These are phyloP conservation scores for Phytophthora pistaciae DNA, from an alignment of 352 stramenopile species.

Conservation along the genomic window DNA sequence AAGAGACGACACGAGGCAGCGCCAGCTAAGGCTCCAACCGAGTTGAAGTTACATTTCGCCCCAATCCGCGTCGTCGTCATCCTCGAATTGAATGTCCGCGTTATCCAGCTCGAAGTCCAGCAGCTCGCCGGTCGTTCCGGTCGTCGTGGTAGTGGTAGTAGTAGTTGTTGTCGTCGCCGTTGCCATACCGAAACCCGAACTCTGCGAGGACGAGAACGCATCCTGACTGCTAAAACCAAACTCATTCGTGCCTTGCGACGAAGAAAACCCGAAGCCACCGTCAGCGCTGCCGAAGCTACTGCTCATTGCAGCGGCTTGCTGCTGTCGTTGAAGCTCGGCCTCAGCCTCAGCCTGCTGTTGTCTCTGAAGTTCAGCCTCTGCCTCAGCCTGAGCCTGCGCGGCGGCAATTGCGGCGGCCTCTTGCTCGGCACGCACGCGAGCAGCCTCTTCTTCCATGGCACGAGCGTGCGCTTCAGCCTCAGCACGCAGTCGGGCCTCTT, in stretches of 20 bases:
- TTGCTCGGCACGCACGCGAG: slow-evolving; percentile 35
- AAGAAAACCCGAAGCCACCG: slow-evolving; percentile 28
- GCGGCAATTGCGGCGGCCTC: slow-evolving; percentile 4
- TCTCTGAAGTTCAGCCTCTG: slow-evolving; percentile 38
- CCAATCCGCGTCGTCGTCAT: slow-evolving; percentile 87
- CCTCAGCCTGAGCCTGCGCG: slow-evolving; percentile 28
- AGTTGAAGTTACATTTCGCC: slow-evolving; percentile 72
- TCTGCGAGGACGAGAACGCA: slow-evolving; percentile 37
- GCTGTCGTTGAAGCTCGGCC: slow-evolving; percentile 35
- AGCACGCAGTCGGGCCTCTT: slow-evolving; percentile 33
- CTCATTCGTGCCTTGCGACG: slow-evolving; percentile 35
- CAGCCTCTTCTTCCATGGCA: slow-evolving; percentile 33
- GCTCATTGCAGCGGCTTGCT: slow-evolving; percentile 34
- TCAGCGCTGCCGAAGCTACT: slow-evolving; percentile 39
- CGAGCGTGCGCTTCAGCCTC: slow-evolving; percentile 43
- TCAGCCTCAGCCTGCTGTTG: slow-evolving; percentile 48
- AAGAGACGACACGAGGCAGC: not conserved
- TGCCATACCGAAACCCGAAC: slow-evolving; percentile 24
- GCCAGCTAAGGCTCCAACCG: not conserved
- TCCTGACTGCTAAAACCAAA: slow-evolving; percentile 46
- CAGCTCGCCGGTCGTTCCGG: slow-evolving; percentile 54
- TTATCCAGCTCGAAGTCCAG: slow-evolving; percentile 84
- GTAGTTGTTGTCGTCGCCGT: slow-evolving; percentile 32
- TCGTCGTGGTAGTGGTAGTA: slow-evolving; percentile 37
- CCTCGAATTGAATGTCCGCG: slow-evolving; percentile 81